Evolutionary conservation across 1,284 basidiomycete genomes (phyloP).

Genomic region (Fistulinella cinereoalba): DNA sequence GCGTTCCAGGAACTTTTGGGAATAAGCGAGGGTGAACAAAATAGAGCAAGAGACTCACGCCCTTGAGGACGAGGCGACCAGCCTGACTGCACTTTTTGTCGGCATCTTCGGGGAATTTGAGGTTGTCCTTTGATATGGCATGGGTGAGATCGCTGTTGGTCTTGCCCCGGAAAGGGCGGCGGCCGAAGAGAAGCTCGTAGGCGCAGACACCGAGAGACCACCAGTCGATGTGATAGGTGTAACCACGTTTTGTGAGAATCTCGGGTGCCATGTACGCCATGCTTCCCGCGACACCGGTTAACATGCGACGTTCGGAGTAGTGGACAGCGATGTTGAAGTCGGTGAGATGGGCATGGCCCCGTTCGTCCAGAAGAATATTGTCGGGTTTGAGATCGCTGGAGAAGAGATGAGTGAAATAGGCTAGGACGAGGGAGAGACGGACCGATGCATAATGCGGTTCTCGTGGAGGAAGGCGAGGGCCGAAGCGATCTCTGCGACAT

Average conservation of each 20-base stretch:
- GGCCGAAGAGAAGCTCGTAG: constrained; percentile 89
- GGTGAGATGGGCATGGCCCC: constrained; percentile 94
- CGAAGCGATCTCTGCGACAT: constrained; percentile 86
- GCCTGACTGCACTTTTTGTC: constrained; percentile 65
- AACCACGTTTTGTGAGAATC: constrained; percentile 81
- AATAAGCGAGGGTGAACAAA: constrained; percentile 10
- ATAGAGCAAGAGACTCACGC: constrained; percentile 44
- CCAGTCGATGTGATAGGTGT: constrained; percentile 92
- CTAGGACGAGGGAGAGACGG: constrained; percentile 36
- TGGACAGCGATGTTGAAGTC: constrained; percentile 99
- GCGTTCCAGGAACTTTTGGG: constrained; percentile 75
- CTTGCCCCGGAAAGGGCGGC: constrained; percentile 88
- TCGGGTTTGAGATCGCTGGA: constrained; percentile 93
- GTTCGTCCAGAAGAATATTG: constrained; percentile 94
- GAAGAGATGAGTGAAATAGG: constrained; percentile 12
- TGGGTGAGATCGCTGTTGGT: constrained; percentile 89
- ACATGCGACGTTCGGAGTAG: constrained; percentile 77
- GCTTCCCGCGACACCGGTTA: constrained; percentile 96
- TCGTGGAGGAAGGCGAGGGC: constrained; percentile 91
- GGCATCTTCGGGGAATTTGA: constrained; percentile 77
- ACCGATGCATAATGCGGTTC: constrained; percentile 94
- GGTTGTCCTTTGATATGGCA: constrained; percentile 75
- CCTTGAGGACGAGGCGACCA: constrained; percentile 66
- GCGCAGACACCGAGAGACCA: constrained; percentile 94
- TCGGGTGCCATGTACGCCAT: constrained; percentile 99